Base-by-base conservation (phyloP, 176 grass and related monocot species). In the Ensete glaucum region DNA sequence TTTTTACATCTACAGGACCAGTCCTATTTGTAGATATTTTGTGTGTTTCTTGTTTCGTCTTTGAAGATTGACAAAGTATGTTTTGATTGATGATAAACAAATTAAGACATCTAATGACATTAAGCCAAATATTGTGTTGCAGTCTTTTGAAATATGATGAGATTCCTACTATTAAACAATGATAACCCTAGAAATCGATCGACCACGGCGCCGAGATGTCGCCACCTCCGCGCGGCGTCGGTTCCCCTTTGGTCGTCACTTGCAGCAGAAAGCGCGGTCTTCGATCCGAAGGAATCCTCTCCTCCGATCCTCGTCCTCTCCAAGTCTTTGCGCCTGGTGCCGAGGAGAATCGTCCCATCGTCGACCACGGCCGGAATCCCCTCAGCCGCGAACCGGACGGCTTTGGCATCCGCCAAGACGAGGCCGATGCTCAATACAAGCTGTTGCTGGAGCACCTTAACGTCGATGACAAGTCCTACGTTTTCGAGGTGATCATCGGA, bases 361-460 rank as follows among this genome's bases (percentile, higher is more conserved):
- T 19, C 15, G 8, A 20, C 27, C 5, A 43, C 34, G 34, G 34
- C 34, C 34, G 34, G 34, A 43, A 43, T 6, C 60, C 9, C n/a
- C 66, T 20, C 3, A 8, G 17, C 34, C 66, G 14, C 16, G 66
- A 9, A 8, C 9, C 66, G 13, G 5, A 49, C 62, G 66, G 29
- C 12, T 19, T 26, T 49, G 11, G 1, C 9, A 19, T 69, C 66
- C 6, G 19, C 26, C 34, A 10, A 14, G 52, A 81, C 5, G 57
- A 54, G 7, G 16, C 15, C 53, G 93, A 96, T 77, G 63, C 83
- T 7, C 82, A 90, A 4, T 96, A 88, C 71, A 69, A 83, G 60
- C 81, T 87, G 59, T 97, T 88, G 85, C 79, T 97, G 71, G 71
- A 72, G 58, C 73, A 82, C 84, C 48, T 90, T 10, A 75, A 72